These are phyloP conservation scores for Eucalyptus polybractea DNA, from an alignment of 345 rosid genomes.

Conservation along the genomic window DNA sequence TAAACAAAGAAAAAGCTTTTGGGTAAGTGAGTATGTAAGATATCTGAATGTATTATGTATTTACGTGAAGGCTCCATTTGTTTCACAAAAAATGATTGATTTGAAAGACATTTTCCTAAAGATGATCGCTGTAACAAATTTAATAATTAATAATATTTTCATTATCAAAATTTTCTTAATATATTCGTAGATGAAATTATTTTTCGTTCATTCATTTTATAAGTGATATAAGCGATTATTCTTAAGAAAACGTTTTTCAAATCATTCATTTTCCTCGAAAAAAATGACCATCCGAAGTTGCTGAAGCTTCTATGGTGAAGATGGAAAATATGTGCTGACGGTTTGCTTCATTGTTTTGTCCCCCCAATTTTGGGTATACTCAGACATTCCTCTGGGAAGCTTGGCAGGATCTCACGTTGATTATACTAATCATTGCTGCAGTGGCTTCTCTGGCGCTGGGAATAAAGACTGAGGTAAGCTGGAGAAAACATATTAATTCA, in stretches of 20 bases:
- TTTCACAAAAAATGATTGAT: background rate
- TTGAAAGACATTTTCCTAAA: background rate
- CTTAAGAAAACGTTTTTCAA: background rate
- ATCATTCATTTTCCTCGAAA: background rate
- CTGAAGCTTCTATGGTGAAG: background rate
- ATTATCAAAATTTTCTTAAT: background rate
- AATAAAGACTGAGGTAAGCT: conserved; percentile 86
- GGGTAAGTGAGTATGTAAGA: conserved; percentile 23
- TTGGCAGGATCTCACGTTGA: conserved; percentile 78
- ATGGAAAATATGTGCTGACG: background rate
- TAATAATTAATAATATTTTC: background rate
- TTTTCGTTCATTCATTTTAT: background rate
- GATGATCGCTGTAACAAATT: background rate
- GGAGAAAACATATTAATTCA: background rate
- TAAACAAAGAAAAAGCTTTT: conserved; percentile 78
- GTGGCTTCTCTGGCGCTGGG: conserved; percentile 79
- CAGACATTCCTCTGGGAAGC: conserved; percentile 90
- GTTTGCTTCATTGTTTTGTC: background rate
- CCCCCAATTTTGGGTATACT: background rate
- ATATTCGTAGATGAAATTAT: background rate
- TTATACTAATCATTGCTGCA: conserved; percentile 88
- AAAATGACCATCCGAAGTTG: background rate
- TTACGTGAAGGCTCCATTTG: background rate
- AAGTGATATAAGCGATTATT: background rate
- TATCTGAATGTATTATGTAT: background rate